phyloP scores from a whole-genome alignment of 441 rosid species.

The Syzygium malaccense region DNA sequence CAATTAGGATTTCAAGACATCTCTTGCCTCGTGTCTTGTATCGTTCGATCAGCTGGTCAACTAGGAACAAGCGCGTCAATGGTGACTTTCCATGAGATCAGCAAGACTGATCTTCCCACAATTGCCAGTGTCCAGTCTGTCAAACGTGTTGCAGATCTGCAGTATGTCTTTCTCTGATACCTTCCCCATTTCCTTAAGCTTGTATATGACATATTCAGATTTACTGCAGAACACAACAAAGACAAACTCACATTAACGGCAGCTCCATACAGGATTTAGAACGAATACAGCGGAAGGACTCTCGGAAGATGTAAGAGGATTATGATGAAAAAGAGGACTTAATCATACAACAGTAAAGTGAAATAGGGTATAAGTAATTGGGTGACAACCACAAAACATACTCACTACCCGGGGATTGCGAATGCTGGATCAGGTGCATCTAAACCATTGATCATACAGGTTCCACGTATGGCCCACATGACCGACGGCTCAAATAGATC shows the following conservation, averaged over 20 bases:
- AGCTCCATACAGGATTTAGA: background rate
- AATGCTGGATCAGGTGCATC: background rate
- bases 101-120: conserved; percentile 79
- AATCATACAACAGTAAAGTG: background rate
- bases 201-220: conserved; percentile 83
- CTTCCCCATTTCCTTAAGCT: conserved; percentile 95
- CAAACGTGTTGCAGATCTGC: conserved; percentile 67
- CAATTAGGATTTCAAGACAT: background rate
- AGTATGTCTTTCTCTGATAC: conserved; percentile 64
- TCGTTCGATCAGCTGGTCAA: background rate
- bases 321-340: background rate
- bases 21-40: background rate
- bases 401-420: background rate
- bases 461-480: background rate
- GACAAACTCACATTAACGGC: background rate
- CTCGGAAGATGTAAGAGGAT: background rate
- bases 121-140: conserved; percentile 67
- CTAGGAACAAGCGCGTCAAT: conserved; percentile 7
- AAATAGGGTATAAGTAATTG: background rate
- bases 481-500: background rate
- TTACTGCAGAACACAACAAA: conserved; percentile 34
- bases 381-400: background rate
- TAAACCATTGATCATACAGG: background rate
- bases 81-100: conserved; percentile 46
- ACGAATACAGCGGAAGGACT: background rate